Evolutionary conservation across 768 basidiomycete genomes (phyloP), one percentile per base, ranked within the genome.

Genomic region (Termitomyces sp.): DNA sequence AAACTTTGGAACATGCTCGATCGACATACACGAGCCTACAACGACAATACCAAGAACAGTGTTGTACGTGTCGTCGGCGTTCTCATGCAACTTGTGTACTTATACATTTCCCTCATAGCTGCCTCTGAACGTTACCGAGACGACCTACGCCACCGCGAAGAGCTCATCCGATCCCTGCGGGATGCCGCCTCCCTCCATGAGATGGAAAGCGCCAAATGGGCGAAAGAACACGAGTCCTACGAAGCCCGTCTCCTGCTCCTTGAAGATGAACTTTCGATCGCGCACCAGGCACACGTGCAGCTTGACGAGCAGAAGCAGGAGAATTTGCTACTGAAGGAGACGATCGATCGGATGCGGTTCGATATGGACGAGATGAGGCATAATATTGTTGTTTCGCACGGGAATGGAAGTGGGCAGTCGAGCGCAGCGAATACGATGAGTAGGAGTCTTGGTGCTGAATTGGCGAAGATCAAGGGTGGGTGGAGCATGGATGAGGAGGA

Each of bases 221-320:
- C 74, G 16, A 81, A 79, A 58, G 90, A 92, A 68, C 84, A 86
- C 24, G 80, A 86, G 32, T 74, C 76, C 16, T 86, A 87, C 43
- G 93, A 96, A 67, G 81, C 84, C 5, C 86, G 87, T 16, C 80
- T 94, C 50, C 69, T 73, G 6, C 70, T 77, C 7, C 81, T 96
- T n/a, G 89, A 94, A 64, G 64, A 73, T 8, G 93, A 96, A 56
- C 78, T 98, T 2, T 69, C 69, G 4, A 65, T 81, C 26, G 90
- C 92, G 4, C 84, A 87, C 52, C 80, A 85, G 63, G 86, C 88
- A 1, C 86, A 91, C 53, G 80, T 76, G 0, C 81, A 85, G 58
- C 79, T 97, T 37, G 92, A 95, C 58, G 87, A 90, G 64, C 95
- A 98, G 76, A 97, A 97, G 75, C 91, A 93, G 65, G 92, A 95